phyloP scores from a whole-genome alignment of 1,139 yeast genomes.

The Nakaseomyces uthaithaninus region DNA sequence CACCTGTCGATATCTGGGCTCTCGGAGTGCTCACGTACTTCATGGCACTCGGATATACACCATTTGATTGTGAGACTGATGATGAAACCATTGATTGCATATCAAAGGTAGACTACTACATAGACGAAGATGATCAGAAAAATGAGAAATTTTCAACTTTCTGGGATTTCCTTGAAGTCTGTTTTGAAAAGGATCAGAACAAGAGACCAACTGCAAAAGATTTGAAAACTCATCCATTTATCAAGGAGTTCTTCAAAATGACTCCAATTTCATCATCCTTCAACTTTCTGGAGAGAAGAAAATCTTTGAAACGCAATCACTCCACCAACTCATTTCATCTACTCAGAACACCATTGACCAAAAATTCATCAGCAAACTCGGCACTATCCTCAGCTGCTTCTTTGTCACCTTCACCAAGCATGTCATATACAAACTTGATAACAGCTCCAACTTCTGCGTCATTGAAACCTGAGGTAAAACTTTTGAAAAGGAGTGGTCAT shows the following conservation, averaged over 20 bases:
- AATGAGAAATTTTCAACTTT: conserved; percentile 39
- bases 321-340: conserved; percentile 3
- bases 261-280: conserved; percentile 1
- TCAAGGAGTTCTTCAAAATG: conserved; percentile 20
- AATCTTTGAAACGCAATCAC: conserved; percentile 2
- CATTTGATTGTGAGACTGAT: conserved; percentile 69
- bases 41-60: conserved; percentile 67
- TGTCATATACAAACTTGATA: conserved; percentile 2
- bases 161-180: conserved; percentile 48
- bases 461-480: conserved; percentile 3
- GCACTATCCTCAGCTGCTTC: conserved; percentile 2
- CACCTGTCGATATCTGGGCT: conserved; percentile 68
- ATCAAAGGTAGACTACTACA: conserved; percentile 45
- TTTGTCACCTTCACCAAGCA: conserved; percentile 1
- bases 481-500: conserved; percentile 1
- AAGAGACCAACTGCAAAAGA: conserved; percentile 43
- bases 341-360: conserved; percentile 1
- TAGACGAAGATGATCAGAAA: conserved; percentile 33
- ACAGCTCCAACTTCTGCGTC: not conserved
- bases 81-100: conserved; percentile 64
- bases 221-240: conserved; percentile 41
- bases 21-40: conserved; percentile 67
- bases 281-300: conserved; percentile 2
- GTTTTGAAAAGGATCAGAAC: conserved; percentile 43
- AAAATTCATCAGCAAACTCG: conserved; percentile 1